Base-by-base conservation (phyloP, 2,329 filamentous ascomycete genomes). In the Sporothrix pseudoabietina region DNA sequence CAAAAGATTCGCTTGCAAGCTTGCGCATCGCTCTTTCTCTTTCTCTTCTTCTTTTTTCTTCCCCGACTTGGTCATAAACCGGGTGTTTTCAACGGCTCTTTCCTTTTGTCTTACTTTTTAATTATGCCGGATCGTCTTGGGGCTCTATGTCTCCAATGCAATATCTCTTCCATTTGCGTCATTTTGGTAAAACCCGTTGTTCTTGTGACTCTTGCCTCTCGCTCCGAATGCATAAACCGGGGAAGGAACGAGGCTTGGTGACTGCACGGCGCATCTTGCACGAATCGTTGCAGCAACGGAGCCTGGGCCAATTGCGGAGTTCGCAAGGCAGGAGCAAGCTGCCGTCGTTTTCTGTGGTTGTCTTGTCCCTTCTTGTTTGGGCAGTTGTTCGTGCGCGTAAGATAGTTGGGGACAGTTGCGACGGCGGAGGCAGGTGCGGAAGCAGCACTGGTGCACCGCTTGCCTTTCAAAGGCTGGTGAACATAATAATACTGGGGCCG, bases 361-460 rank as follows among this genome's bases (percentile, higher is more conserved):
- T 52, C 44, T 47, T 30, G 14, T 16, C 4, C 9, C 14, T 52
- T 10, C 39, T 35, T 49, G 57, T 35, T 47, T 30, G 32, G 61
- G 59, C 16, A 22, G 39, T 66, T 47, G 61, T 44, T 41, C 61
- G 35, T 66, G 61, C 61, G 61, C 61, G 39, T 44, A 41, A 47
- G 39, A 44, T 44, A 47, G 61, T 14, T 72, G 47, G 52, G n/a
- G 26, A 61, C 71, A 47, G 39, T 12, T 72, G 47, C 63, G 26
- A 61, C 71, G 32, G 57, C 65, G 65, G 71, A 72, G 55, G 71
- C 57, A 65, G 72, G 72, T 26, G 72, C 57, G 72, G 68, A 73
- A 57, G 59, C 55, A 65, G 59, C 59, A 71, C 68, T 57, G 59
- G 35, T 32, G 55, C n/a, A 14, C 44, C 44, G 44, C 44, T 49